Evolutionary conservation across 2,329 filamentous ascomycete genomes (phyloP).

Genomic region (Tricladium varicosporioides): DNA sequence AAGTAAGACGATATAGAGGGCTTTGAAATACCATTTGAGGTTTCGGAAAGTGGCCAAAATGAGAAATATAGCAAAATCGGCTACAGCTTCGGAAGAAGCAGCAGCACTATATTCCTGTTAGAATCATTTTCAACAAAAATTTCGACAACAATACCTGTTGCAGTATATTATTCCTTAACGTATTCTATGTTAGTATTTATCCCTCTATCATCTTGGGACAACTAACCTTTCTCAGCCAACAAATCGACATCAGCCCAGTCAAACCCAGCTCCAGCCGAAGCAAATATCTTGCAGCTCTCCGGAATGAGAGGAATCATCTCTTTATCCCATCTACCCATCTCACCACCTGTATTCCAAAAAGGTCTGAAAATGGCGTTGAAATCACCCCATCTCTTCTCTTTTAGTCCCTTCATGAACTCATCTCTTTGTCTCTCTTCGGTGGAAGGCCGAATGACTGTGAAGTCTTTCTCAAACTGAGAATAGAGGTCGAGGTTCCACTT

Average conservation of each 20-base stretch:
- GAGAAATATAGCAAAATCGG: conserved; percentile 67
- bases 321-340: conserved; percentile 62
- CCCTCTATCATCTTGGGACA: too few relatives aligned
- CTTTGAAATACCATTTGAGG: conserved; percentile 54
- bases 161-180: conserved; percentile 61
- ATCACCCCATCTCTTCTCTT: conserved; percentile 52
- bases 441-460: conserved; percentile 47
- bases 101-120: conserved; percentile 44
- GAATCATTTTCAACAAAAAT: too few relatives aligned
- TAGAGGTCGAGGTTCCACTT: conserved; percentile 32
- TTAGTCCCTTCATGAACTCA: conserved; percentile 49
- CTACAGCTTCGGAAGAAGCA: conserved; percentile 69
- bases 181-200: too few relatives aligned
- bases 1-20: too few relatives aligned
- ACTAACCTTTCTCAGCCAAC: conserved; percentile 52
- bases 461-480: conserved; percentile 39
- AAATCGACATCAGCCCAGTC: conserved; percentile 61
- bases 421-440: conserved; percentile 48
- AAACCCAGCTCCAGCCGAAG: conserved; percentile 60
- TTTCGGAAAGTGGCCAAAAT: conserved; percentile 69
- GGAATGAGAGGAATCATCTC: conserved; percentile 57
- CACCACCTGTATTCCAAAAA: conserved; percentile 63
- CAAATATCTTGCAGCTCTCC: conserved; percentile 52
- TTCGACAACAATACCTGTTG: conserved; percentile 58
- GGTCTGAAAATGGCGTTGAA: conserved; percentile 53